Evolutionary conservation across 306 rosid genomes (phyloP), one percentile per base, ranked within the genome.

Genomic region (Senna tora): DNA sequence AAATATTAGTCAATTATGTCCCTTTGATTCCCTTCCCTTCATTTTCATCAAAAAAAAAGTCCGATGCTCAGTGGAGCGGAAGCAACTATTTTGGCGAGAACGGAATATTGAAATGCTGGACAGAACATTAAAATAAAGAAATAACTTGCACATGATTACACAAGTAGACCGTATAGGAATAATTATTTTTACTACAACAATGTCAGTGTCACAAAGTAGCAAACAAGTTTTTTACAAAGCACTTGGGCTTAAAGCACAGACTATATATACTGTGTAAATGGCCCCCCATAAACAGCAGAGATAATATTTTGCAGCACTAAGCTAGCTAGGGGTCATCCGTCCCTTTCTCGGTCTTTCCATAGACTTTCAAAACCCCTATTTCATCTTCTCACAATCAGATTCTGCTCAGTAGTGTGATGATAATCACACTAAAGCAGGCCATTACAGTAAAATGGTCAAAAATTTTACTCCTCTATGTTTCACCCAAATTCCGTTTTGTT

Each of bases 321-420:
- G 49, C 73, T 8, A 13, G 38, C 64, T 12, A 30, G 21, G 65
- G 22, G 22, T 33, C 34, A 52, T 43, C 30, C 69, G 21, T 33
- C 6, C 51, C 19, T 33, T 55, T 30, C 30, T 25, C 30, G 1
- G 3, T 25, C 30, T 25, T 25, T 25, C 30, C 30, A 45, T 46
- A 61, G 69, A 16, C 51, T 13, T 20, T 33, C 53, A 41, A 67
- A 36, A 52, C 74, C 50, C 65, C 16, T 46, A 38, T 56, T 32
- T 71, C 63, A 25, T 67, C 56, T 72, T 65, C 36, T 32, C 57
- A 45, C 15, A 59, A 17, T 61, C 65, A 49, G 33, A 75, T 25
- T 39, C 66, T 13, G 65, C 53, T 34, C 28, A 63, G 28, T 12
- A 33, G 49, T 6, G n/a, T n/a, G n/a, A n/a, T n/a, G n/a, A n/a